phyloP scores from a whole-genome alignment of 177 flowering plant species.

The Vitis hybrid region DNA sequence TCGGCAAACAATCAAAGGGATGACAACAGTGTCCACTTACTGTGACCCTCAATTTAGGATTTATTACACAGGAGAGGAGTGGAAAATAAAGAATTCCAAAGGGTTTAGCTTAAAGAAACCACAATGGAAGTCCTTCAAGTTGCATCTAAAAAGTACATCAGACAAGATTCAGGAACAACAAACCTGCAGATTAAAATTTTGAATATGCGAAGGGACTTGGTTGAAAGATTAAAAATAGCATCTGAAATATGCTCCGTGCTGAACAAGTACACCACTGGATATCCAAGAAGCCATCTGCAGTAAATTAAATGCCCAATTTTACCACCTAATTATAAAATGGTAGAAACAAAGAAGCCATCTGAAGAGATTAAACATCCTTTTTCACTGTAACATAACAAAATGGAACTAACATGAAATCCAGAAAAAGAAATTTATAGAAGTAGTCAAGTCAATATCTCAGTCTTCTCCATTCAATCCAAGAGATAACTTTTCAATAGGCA shows the following conservation, averaged over 20 bases:
- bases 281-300: conserved; percentile 94
- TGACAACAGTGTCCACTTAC: not conserved
- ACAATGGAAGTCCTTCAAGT: not conserved
- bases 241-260: conserved; percentile 62
- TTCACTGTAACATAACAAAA: not conserved
- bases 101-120: not conserved
- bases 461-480: too few relatives aligned
- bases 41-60: too few relatives aligned
- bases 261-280: conserved; percentile 82
- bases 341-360: not conserved
- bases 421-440: not conserved
- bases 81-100: not conserved
- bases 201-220: conserved; percentile 71
- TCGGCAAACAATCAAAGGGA: not conserved
- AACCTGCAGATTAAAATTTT: conserved; percentile 65
- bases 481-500: too few relatives aligned
- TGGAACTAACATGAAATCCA: not conserved
- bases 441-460: not conserved
- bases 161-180: conserved; percentile 14
- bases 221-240: conserved; percentile 76
- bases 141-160: not conserved
- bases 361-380: too few relatives aligned
- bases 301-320: conserved; percentile 9
- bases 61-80: too few relatives aligned
- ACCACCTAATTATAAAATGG: not conserved